Percentiles rank a stretch among this genome's conserved stretches.
phyloP scores from a whole-genome alignment of 2,329 filamentous ascomycete genomes.

The Pleomassaria siparia region DNA sequence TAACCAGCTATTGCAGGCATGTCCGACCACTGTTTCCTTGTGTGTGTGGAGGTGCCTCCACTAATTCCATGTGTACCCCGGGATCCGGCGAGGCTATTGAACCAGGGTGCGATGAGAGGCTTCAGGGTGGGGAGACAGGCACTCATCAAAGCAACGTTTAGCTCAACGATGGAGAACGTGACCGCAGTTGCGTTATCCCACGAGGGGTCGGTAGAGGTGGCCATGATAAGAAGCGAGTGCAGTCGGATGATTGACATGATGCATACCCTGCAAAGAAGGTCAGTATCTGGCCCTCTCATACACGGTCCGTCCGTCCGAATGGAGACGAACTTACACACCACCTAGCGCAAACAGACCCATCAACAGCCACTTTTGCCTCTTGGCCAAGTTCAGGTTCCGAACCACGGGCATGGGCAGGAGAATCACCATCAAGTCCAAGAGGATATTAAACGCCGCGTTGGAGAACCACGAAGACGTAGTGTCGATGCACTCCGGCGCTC shows the following conservation, averaged over 20 bases:
- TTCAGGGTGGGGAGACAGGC: conserved; percentile 22
- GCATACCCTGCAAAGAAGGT: conserved; percentile 30
- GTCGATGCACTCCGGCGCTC: conserved; percentile 15
- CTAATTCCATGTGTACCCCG: not conserved
- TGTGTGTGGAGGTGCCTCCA: not conserved
- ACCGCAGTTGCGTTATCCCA: conserved; percentile 19
- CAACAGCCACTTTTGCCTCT: conserved; percentile 28
- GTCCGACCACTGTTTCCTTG: not conserved
- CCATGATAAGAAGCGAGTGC: conserved; percentile 18
- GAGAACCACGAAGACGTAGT: conserved; percentile 19
- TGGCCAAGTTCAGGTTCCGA: conserved; percentile 27
- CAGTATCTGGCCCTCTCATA: not conserved
- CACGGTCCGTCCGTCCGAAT: not conserved
- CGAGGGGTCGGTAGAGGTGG: conserved; percentile 10
- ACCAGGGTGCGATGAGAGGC: conserved; percentile 13
- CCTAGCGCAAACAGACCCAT: conserved; percentile 39
- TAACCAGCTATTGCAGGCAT: not conserved
- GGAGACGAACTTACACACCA: conserved; percentile 20
- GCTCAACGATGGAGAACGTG: conserved; percentile 19
- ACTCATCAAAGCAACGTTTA: conserved; percentile 20
- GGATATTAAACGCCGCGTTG: conserved; percentile 36
- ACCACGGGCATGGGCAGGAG: conserved; percentile 36
- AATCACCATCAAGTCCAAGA: conserved; percentile 35
- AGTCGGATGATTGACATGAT: conserved; percentile 22
- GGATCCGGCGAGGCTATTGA: conserved; percentile 3